phyloP scores from a whole-genome alignment of 352 stramenopile genomes.

The Elongisporangium undulatum region DNA sequence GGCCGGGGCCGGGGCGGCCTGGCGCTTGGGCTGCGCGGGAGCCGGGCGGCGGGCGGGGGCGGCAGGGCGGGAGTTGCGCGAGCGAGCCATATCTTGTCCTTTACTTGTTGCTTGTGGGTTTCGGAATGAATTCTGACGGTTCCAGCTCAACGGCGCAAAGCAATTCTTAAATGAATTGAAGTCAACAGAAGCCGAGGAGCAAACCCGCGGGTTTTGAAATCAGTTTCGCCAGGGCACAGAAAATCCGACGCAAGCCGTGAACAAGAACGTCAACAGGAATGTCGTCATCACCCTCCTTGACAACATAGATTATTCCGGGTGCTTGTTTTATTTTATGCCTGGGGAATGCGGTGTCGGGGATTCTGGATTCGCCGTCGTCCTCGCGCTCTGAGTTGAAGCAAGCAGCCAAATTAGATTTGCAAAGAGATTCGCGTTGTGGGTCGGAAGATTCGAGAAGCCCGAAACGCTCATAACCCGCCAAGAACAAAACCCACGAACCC shows the following conservation, averaged over 20 bases:
- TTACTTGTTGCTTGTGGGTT: slow-evolving; percentile 17
- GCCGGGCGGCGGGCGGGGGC: slow-evolving; percentile 17
- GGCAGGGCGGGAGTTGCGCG: slow-evolving; percentile 31
- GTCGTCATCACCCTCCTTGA: background rate
- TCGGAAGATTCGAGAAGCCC: background rate
- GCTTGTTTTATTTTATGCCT: no score
- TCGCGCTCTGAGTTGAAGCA: background rate
- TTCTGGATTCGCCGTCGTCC: background rate
- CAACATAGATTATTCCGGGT: no score
- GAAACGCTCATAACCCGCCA: background rate
- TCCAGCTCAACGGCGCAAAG: background rate
- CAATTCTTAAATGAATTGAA: slow-evolving; percentile 27
- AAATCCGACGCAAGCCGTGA: background rate
- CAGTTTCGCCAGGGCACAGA: background rate
- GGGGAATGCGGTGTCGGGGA: background rate
- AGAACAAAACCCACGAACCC: background rate
- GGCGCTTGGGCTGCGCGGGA: slow-evolving; percentile 18
- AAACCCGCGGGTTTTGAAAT: background rate
- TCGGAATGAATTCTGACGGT: slow-evolving; percentile 30
- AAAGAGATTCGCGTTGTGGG: background rate
- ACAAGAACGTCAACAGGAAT: background rate
- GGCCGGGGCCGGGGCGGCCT: slow-evolving; percentile 39
- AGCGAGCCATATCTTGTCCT: slow-evolving; percentile 16
- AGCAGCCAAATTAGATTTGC: background rate
- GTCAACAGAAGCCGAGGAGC: background rate